A percentile compares a stretch with the other conserved stretches of the same genome.
Evolutionary conservation across 2,329 filamentous ascomycete species (phyloP).

Genomic region (Plenodomus lindquistii): DNA sequence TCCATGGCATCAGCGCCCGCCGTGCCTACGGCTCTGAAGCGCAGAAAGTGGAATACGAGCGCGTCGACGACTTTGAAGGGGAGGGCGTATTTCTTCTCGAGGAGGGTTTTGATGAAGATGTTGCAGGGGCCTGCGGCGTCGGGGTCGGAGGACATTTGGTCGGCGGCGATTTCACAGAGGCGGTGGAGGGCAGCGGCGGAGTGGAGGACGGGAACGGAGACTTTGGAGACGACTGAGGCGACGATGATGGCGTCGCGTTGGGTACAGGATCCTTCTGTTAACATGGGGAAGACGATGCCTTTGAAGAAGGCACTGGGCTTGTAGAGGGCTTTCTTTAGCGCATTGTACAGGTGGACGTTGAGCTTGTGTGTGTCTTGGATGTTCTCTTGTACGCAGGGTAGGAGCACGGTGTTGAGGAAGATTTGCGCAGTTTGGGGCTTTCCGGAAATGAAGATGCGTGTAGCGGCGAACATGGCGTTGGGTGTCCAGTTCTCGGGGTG

Average conservation of each 20-base stretch:
- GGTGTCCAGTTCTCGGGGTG: constrained; percentile 77
- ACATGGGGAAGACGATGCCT: constrained; percentile 88
- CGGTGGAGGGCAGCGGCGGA: constrained; percentile 89
- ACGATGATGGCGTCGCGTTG: constrained; percentile 91
- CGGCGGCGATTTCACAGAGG: constrained; percentile 90
- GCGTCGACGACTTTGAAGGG: constrained; percentile 94
- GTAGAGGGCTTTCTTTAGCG: constrained; percentile 89
- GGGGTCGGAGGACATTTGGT: constrained; percentile 79
- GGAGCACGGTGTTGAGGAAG: constrained; percentile 83
- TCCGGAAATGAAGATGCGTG: constrained; percentile 86
- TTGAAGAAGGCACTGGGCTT: constrained; percentile 98
- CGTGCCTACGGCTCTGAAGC: constrained; percentile 75
- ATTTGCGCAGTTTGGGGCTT: constrained; percentile 79
- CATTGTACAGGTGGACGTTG: constrained; percentile 93
- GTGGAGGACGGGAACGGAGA: constrained; percentile 88
- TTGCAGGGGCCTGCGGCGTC: constrained; percentile 92
- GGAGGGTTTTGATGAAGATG: constrained; percentile 87
- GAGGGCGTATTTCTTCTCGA: constrained; percentile 96
- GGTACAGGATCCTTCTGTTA: constrained; percentile 84
- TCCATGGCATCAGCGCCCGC: constrained; percentile 62
- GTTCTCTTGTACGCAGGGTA: constrained; percentile 89
- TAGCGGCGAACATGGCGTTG: constrained; percentile 85
- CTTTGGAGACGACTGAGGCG: constrained; percentile 78
- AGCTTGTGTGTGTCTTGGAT: constrained; percentile 94
- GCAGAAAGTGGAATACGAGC: constrained; percentile 93